Evolutionary conservation across 2,329 filamentous ascomycete species (phyloP), one percentile per base, ranked within the genome.

Genomic region (Hirsutella thompsonii): DNA sequence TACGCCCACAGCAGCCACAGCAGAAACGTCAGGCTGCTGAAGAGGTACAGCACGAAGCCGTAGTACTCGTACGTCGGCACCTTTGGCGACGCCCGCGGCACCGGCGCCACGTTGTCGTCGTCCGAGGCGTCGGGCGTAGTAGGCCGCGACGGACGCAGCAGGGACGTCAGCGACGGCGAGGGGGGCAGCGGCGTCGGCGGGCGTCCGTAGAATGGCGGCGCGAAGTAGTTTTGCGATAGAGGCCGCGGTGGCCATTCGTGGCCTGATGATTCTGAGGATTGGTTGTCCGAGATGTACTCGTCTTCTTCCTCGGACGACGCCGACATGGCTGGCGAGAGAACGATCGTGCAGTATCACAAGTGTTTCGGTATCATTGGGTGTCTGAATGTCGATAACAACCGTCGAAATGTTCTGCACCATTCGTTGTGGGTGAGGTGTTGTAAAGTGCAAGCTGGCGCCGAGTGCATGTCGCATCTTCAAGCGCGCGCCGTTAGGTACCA

Each of bases 31-130:
- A 92, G 69, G 19, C 81, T 86, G 46, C 83, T 89, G 56, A 90
- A 86, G 32, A 98, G 74, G 66, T 98, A 96, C 38, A 98, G 75
- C 41, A 94, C 90, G 64, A 98, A 98, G 58, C 92, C 92, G 60
- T 96, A 96, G 74, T 96, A 98, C 59, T 98, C 92, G 66, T 98
- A 96, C 0, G 92, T 98, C n/a, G 92, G 92, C 2, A 98, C 89
- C 57, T 92, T 88, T 2, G 92, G 92, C 41, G 82, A 82, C 2
- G 88, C 89, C 42, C 87, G 82, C 5, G 89, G 86, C 16, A 94
- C 77, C 37, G 88, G 83, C 4, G 87, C 86, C 14, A 94, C 76
- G 30, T 83, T 74, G 52, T 96, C 90, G 50, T 89, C 83, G 62
- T 94, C 89, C 0, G 86, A 93, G 32, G 81, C 85, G 56, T 95